These are phyloP conservation scores for Rhodotorula sp. DNA, from an alignment of 1,284 basidiomycete species.

Conservation along the genomic window DNA sequence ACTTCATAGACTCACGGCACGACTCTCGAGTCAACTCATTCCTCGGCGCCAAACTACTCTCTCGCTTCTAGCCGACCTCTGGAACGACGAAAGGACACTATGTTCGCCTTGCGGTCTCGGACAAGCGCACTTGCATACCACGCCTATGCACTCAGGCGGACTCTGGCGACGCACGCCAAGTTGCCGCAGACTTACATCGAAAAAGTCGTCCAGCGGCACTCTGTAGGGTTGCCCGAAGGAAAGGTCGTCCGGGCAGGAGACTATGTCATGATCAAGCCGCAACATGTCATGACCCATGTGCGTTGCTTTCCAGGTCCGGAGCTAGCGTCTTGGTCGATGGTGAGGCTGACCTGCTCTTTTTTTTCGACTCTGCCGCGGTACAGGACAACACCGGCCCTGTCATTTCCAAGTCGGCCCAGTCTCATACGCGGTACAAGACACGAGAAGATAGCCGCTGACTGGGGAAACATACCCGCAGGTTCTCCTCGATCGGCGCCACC, in stretches of 20 bases:
- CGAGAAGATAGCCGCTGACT: background rate
- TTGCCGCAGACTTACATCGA: conserved; percentile 80
- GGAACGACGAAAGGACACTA: background rate
- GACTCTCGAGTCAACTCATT: no score
- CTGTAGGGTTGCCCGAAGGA: conserved; percentile 74
- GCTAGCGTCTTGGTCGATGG: no score
- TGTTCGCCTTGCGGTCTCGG: conserved; percentile 31
- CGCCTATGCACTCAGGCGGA: conserved; percentile 12
- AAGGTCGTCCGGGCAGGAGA: conserved; percentile 84
- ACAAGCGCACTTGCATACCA: background rate
- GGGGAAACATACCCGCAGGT: conserved; percentile 56
- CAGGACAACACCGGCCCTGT: conserved; percentile 98
- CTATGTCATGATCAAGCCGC: conserved; percentile 98
- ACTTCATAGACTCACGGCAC: no score
- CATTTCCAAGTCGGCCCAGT: conserved; percentile 73
- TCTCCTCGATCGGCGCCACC: conserved; percentile 90
- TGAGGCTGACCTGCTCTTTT: background rate
- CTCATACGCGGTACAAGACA: background rate
- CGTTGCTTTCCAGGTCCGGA: conserved; percentile 26
- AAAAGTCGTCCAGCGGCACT: conserved; percentile 96
- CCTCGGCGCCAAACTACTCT: background rate
- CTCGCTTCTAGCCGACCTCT: no score
- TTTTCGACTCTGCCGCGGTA: background rate
- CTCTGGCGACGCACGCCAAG: conserved; percentile 29
- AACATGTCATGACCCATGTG: conserved; percentile 70